Conservation (phyloP, 129 eudicot genomes). For the Dittrichia graveolens region DNA sequence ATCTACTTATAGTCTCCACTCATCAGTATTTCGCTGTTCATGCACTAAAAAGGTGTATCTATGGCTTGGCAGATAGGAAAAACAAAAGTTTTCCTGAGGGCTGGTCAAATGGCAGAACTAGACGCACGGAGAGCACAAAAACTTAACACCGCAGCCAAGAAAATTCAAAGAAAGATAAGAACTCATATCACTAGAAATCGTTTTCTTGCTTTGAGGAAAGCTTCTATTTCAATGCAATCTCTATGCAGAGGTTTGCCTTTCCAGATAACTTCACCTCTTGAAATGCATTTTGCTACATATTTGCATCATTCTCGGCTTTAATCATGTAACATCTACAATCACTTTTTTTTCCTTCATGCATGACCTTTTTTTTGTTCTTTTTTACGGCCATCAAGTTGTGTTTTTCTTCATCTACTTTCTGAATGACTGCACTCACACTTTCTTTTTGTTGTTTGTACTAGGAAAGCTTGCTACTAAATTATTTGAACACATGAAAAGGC, state of each 20-base stretch:
- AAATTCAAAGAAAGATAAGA: conserved; percentile 78
- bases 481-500: conserved; percentile 56
- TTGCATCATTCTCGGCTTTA: neutral
- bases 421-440: conserved; percentile 20
- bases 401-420: conserved; percentile 22
- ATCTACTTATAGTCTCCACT: conserved; percentile 14
- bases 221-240: conserved; percentile 72
- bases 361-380: neutral
- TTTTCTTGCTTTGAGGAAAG: conserved; percentile 65
- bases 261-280: conserved; percentile 12
- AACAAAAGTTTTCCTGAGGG: conserved; percentile 88
- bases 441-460: conserved; percentile 25
- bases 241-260: conserved; percentile 71
- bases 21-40: conserved; percentile 18
- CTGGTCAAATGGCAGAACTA: conserved; percentile 99
- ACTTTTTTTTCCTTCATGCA: conserved; percentile 24
- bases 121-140: conserved; percentile 85
- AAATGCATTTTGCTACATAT: conserved; percentile 10
- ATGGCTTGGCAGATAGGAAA: conserved; percentile 75
- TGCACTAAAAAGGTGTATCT: conserved; percentile 25
- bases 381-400: neutral
- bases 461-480: conserved; percentile 62
- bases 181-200: conserved; percentile 75
- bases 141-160: conserved; percentile 84
- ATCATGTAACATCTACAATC: conserved; percentile 4